Evolutionary conservation across 352 stramenopile species (phyloP), one percentile per base, ranked within the genome.

Genomic region (Pythium scleroteichum): DNA sequence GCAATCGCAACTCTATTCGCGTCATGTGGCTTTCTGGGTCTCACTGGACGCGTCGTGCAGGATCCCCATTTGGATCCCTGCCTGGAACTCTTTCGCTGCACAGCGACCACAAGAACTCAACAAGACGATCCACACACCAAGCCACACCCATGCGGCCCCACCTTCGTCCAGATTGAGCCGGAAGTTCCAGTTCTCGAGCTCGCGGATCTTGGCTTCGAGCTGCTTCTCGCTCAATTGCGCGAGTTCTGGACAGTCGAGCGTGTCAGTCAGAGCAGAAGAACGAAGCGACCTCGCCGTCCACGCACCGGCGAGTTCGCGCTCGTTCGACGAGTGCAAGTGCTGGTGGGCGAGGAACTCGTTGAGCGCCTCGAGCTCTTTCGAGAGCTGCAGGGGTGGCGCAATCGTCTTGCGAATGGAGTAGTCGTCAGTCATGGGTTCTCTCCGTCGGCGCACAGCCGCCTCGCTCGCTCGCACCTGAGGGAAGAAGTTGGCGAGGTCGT

Each of bases 181-280:
- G 55, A 92, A 92, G 60, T 92, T 90, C 73, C 77, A 87, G 59
- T 92, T 92, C 60, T 89, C 77, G 9, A 92, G 78, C 62, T 90
- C 83, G n/a, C 83, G 78, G 40, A 87, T 78, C 53, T 86, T 85
- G 45, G 67, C 64, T 7, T 90, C 83, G 23, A 92, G 60, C 33
- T 87, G 75, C 60, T 92, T 90, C 46, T 89, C 76, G 41, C 55
- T 79, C 63, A 88, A 40, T 24, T 75, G 64, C 20, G 55, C 53
- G 22, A 88, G 55, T 53, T 84, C 82, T 92, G 16, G 19, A 24
- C 38, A 12, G 12, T 41, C n/a, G 16, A 47, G 47, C 3, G 1
- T 49, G 56, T 4, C 27, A 50, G 26, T 41, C 35, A 24, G n/a
- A 39, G 4, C 29, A 17, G 22, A 51, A 7, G 2, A 7, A 10